Conservation (phyloP, 495 filamentous ascomycete genomes). For the Penicillium dipodomyicola region DNA sequence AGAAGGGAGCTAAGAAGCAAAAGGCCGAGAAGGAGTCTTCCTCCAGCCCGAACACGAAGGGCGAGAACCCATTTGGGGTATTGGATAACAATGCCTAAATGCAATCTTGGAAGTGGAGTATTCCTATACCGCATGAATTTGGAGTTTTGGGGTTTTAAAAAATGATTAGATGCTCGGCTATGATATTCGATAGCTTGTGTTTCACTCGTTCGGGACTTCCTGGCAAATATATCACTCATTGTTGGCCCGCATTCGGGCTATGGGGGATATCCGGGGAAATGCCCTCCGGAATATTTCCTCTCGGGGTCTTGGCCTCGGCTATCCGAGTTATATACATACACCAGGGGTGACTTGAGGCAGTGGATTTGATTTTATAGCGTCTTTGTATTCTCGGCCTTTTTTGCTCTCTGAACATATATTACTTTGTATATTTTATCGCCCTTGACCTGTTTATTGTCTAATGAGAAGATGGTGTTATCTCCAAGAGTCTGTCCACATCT, state of each 20-base stretch:
- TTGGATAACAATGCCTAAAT: constrained; percentile 32
- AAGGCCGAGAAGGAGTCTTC: constrained; percentile 23
- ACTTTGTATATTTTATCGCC: constrained; percentile 6
- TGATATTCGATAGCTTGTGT: not conserved
- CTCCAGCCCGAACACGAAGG: constrained; percentile 25
- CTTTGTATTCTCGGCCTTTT: not conserved
- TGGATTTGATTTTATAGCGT: constrained; percentile 7
- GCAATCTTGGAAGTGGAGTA: not conserved
- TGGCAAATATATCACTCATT: not conserved
- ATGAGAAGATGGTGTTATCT: constrained; percentile 17
- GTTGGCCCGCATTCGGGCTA: not conserved
- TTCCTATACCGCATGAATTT: constrained; percentile 16
- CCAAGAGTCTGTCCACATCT: not conserved
- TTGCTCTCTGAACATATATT: not conserved
- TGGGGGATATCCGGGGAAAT: not conserved
- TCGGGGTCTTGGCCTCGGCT: not conserved
- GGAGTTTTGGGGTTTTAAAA: constrained; percentile 16
- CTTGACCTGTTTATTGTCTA: constrained; percentile 1
- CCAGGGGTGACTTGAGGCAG: not conserved
- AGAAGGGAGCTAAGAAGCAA: constrained; percentile 44
- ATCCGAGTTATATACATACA: not conserved
- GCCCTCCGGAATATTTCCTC: not conserved
- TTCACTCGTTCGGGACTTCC: constrained; percentile 1
- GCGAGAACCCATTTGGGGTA: constrained; percentile 39
- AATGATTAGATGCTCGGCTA: constrained; percentile 8